Evolutionary conservation across 139 green algal genomes (phyloP), one percentile per base, ranked within the genome.

Genomic region (Ettlia oleoabundans): DNA sequence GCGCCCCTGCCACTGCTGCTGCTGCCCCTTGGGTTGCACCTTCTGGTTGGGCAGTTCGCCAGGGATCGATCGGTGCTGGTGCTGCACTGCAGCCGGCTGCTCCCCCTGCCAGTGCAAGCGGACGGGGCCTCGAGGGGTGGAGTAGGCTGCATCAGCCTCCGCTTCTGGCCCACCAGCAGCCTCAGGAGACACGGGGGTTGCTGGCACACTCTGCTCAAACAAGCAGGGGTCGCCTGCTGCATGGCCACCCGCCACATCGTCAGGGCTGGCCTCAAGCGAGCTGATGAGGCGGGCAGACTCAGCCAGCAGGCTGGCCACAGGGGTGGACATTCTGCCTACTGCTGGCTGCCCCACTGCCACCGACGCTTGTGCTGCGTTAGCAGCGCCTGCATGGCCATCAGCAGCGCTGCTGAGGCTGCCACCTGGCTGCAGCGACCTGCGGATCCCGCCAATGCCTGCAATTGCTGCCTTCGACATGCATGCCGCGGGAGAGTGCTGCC

Each of bases 271-370:
- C 1, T 80, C 73, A 7, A 80, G 41, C 0, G 73, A 80, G 73
- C 73, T 80, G 24, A 80, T 80, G 52, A 80, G 41, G 35, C 73
- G 73, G 6, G 53, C 73, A 26, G 73, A 80, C 53, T 80, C 73
- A 38, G 37, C 58, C 35, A 80, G 73, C 22, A 80, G 73, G 32
- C 26, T 21, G 13, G 58, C 73, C 32, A 79, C 72, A 3, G 72
- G 72, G 6, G 72, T 68, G 52, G 72, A 79, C 13, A 80, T n/a
- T n/a, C n/a, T n/a, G 35, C 73, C 63, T 10, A 58, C 47, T 24
- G 47, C 47, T 68, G 53, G 67, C 67, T 19, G 67, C 38, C 67
- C 42, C 7, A 6, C 53, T 52, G 53, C 43, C 21, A 21, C 30
- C 13, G 43, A 51, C 61, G 42, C 69, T 69, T 8, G 32, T 19